Evolutionary conservation across 2,329 filamentous ascomycete species (phyloP), one percentile per base, ranked within the genome.

Genomic region (Cladosporium sp.): DNA sequence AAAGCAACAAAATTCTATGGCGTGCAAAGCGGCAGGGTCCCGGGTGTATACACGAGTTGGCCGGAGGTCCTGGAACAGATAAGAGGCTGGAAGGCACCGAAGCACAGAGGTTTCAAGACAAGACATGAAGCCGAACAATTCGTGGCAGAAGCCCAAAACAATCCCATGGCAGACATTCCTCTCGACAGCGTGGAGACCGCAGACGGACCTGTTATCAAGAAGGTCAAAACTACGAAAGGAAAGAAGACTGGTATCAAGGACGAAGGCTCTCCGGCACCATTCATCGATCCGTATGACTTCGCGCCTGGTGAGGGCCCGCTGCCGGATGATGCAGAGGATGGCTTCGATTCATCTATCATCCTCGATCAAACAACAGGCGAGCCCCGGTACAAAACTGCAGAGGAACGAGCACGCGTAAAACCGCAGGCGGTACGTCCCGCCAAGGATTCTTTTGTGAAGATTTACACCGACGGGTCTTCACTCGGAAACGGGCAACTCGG

Each of bases 71-170:
- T 89, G 67, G 82, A 88, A 68, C 90, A 94, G 69, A 91, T 95
- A 67, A 86, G 83, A 34, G 91, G 90, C 2, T 89, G 88, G 74
- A 89, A 89, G 71, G 88, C 88, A 5, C 85, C 86, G 4, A 86
- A 84, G 66, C 86, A 83, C 64, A 80, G 79, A 70, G 75, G 75
- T 8, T 85, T 84, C 68, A 73, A 79, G 46, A 83, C 80, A 7
- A 73, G 74, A 28, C 83, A 82, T 65, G 92, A 96, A 76, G 94
- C 94, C 0, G 87, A 94, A 73, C 86, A 86, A 23, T 97, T 91
- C 75, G 91, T 97, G 58, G 81, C 78, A 43, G 77, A 75, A 53
- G 70, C 69, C 7, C 49, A 43, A 43, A 63, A 59, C 39, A 65
- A 58, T 18, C 10, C 32, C 21, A 66, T 51, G 59, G 48, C 26